Evolutionary conservation across 805 yeast species (phyloP).

Genomic region (Nakazawaea ernobii): DNA sequence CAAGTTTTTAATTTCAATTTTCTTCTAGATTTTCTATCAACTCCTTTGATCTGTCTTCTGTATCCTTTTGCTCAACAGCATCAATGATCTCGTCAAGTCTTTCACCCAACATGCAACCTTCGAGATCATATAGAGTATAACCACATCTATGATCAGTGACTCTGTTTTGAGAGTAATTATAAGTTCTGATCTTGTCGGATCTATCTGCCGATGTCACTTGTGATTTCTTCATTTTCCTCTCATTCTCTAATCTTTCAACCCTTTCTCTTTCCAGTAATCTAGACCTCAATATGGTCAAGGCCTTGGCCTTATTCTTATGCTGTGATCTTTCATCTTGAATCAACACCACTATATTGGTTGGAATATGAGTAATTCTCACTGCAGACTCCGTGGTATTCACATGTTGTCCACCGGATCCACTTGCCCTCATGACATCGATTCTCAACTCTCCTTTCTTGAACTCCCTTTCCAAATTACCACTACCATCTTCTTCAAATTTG

Average conservation of each 20-base stretch:
- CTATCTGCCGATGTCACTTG: constrained; percentile 89
- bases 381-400: constrained; percentile 98
- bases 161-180: constrained; percentile 88
- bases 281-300: constrained; percentile 75
- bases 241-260: constrained; percentile 56
- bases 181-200: constrained; percentile 89
- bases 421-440: constrained; percentile 94
- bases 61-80: constrained; percentile 41
- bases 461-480: constrained; percentile 50
- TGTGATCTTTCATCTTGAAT: constrained; percentile 97
- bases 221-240: constrained; percentile 60
- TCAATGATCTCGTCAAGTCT: constrained; percentile 51
- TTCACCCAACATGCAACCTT: constrained; percentile 57
- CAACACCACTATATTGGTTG: constrained; percentile 81
- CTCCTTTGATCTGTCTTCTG: constrained; percentile 36
- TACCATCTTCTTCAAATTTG: constrained; percentile 52
- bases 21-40: constrained; percentile 23
- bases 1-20: background rate
- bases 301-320: constrained; percentile 89
- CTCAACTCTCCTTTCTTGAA: constrained; percentile 86
- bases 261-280: constrained; percentile 79
- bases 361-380: constrained; percentile 85
- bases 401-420: constrained; percentile 98
- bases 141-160: constrained; percentile 94
- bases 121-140: constrained; percentile 68